Evolutionary conservation across 1,284 basidiomycete genomes (phyloP), one percentile per base, ranked within the genome.

Genomic region (Ceratobasidium sp.): DNA sequence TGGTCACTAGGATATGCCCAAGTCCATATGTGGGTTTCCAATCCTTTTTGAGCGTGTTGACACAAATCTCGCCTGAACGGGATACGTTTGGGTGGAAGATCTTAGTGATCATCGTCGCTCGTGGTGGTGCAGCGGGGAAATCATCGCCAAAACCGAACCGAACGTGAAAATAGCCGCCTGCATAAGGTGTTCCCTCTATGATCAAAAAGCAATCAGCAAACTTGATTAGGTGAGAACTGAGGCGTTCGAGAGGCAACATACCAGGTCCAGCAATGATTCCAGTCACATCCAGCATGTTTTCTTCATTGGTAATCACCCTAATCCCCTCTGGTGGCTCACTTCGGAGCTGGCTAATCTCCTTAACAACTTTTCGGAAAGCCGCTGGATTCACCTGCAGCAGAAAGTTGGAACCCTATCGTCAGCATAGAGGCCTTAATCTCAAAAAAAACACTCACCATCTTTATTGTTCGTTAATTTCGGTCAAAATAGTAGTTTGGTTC

Each of bases 11-110:
- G 78, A 98, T 97, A 84, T 97, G 94, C 4, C 88, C 91, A 51
- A 98, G 95, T 39, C 96, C 97, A 82, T 95, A 97, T n/a, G 92
- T 90, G 23, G 94, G 90, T 84, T 95, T 93, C 97, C 97, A 98
- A 83, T 97, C 96, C 86, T 98, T 98, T 88, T 98, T 98, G 40
- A 99, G 87, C 4, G 96, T 98, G 86, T 97, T 97, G 12, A 98
- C 97, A 85, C 97, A 99, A 82, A 99, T 99, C 85, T 98, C 97
- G 44, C 97, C 97, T 0, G 89, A 84, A 42, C 91, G 89, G 0
- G 96, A 97, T 40, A 98, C 95, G 83, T 99, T 98, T 0, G 97
- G 97, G 83, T 98, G 97, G 86, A 98, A 98, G 80, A 99, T 97
- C 87, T 97, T 96, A 72, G 96, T 97, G 0, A 91, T 87, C 84